A percentile compares a stretch with the other conserved stretches of the same genome.
Evolutionary conservation across 2,329 filamentous ascomycete genomes (phyloP).

Genomic region (Penicillium concentricum): DNA sequence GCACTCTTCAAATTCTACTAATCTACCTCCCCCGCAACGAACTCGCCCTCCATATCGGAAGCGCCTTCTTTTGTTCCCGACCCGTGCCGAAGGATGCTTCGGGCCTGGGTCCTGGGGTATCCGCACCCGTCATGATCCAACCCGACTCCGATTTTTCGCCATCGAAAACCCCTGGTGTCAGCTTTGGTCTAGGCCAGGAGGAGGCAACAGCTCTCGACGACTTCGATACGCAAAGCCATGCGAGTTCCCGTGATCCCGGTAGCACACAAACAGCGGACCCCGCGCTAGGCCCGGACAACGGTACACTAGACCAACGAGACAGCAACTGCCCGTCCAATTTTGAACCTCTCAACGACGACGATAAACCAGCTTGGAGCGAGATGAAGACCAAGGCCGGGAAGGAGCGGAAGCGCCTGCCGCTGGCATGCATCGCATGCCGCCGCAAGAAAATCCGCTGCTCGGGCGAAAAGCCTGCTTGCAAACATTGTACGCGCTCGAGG

Average conservation of each 20-base stretch:
- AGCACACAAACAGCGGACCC: conserved; percentile 28
- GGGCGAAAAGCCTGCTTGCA: conserved; percentile 95
- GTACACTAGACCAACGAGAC: conserved; percentile 22
- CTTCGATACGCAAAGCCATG: conserved; percentile 35
- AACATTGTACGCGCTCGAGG: conserved; percentile 87
- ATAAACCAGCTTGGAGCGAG: conserved; percentile 71
- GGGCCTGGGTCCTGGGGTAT: conserved; percentile 33
- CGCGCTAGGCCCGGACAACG: conserved; percentile 19
- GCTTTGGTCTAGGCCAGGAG: conserved; percentile 28
- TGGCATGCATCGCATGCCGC: conserved; percentile 93
- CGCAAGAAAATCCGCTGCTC: conserved; percentile 98
- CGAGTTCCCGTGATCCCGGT: conserved; percentile 37
- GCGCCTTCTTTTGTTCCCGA: background rate
- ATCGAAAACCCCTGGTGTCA: conserved; percentile 25
- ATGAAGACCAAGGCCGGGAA: conserved; percentile 91
- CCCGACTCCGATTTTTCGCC: conserved; percentile 35
- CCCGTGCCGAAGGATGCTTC: conserved; percentile 35
- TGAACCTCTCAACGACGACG: conserved; percentile 49
- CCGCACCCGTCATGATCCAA: conserved; percentile 41
- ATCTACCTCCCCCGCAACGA: conserved; percentile 8
- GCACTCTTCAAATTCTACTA: background rate
- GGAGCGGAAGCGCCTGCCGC: conserved; percentile 84
- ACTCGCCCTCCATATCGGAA: background rate
- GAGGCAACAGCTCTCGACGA: conserved; percentile 30
- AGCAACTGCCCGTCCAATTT: conserved; percentile 20